phyloP scores from a whole-genome alignment of 2,329 filamentous ascomycete species.

The Lachnellula hyalina region DNA sequence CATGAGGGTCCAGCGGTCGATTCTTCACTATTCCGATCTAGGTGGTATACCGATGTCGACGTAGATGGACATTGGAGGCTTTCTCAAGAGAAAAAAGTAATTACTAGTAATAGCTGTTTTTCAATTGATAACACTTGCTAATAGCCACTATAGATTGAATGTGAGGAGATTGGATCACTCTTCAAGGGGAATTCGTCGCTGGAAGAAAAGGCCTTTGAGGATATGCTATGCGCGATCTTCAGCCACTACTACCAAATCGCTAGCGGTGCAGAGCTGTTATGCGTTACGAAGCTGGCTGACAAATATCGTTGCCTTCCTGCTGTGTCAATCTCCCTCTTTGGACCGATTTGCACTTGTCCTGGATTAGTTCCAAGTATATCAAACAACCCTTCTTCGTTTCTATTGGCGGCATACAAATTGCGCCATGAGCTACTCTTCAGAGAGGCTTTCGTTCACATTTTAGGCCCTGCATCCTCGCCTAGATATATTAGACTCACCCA shows the following conservation, averaged over 20 bases:
- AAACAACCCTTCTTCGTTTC: neutral
- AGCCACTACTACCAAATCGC: neutral
- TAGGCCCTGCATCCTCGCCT: neutral
- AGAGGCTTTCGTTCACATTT: constrained; percentile 1
- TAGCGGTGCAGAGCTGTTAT: neutral
- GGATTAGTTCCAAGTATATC: neutral
- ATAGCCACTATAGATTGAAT: neutral
- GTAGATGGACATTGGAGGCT: neutral
- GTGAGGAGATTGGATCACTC: neutral
- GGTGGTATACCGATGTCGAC: constrained; percentile 3
- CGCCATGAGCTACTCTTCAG: constrained; percentile 4
- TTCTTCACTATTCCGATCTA: neutral
- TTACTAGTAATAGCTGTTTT: neutral
- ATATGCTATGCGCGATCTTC: constrained; percentile 8
- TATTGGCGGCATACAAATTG: neutral
- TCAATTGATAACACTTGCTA: neutral
- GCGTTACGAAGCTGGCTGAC: neutral
- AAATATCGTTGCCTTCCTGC: constrained; percentile 6
- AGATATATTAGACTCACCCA: neutral
- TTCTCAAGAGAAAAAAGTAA: neutral
- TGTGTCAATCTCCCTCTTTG: constrained; percentile 5
- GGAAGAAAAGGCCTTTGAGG: constrained; percentile 4
- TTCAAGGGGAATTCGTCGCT: neutral
- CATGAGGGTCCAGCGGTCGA: neutral
- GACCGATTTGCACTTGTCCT: neutral